Conservation (phyloP, 495 filamentous ascomycete genomes). For the Hypoxylon crocopeplum region DNA sequence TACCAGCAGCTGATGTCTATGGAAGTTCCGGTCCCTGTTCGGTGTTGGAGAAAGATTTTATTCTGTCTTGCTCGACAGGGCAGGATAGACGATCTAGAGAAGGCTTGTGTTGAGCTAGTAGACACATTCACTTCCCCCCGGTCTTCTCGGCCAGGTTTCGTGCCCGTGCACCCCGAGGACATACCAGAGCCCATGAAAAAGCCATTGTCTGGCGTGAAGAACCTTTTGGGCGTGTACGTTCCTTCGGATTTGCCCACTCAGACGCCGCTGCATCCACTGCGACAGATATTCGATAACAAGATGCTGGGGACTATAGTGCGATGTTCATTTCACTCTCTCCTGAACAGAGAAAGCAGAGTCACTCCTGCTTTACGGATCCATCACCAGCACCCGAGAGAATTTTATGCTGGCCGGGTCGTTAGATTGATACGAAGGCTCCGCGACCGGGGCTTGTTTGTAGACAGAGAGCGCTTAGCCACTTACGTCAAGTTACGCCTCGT, state of each 20-base stretch:
- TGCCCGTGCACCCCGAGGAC: constrained; percentile 40
- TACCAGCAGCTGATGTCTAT: constrained; percentile 37
- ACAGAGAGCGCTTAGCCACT: constrained; percentile 1
- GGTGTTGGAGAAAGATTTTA: constrained; percentile 39
- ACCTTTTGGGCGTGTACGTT: constrained; percentile 37
- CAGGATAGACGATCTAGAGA: constrained; percentile 40
- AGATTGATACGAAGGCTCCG: constrained; percentile 34
- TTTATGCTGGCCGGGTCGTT: constrained; percentile 34
- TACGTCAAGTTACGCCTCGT: constrained; percentile 32
- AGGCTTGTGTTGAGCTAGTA: constrained; percentile 37
- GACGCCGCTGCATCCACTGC: constrained; percentile 39
- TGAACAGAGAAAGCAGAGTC: background rate
- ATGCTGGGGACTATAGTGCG: constrained; percentile 39
- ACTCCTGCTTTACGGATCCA: background rate
- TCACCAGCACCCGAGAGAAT: constrained; percentile 11
- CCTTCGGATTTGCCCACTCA: constrained; percentile 33
- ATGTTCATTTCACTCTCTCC: constrained; percentile 31
- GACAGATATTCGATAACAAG: constrained; percentile 39
- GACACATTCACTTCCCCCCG: constrained; percentile 27
- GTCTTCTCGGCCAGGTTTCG: constrained; percentile 27
- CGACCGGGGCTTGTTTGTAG: constrained; percentile 32
- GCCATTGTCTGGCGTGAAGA: constrained; percentile 24
- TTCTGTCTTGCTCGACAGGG: constrained; percentile 39
- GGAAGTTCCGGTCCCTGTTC: constrained; percentile 38
- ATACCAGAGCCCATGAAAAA: constrained; percentile 39